Percentiles rank a stretch among this genome's conserved stretches.
Conservation (phyloP, 106 monocot genomes). For the Acorus gramineus region DNA sequence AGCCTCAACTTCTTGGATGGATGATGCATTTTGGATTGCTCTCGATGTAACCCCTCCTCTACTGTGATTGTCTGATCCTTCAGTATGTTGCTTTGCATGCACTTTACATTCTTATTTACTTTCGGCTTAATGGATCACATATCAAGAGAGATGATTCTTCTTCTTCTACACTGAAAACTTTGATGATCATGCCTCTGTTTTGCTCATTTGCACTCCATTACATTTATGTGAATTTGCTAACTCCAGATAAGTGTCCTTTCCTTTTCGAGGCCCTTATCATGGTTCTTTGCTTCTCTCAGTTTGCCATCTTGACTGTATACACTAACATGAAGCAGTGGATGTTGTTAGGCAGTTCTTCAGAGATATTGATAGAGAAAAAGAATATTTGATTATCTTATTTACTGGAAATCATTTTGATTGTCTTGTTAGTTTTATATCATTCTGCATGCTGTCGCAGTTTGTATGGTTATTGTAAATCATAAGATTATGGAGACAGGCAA, state of each 20-base stretch:
- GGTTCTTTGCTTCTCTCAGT: conserved; percentile 86
- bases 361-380: conserved; percentile 35
- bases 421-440: too few species aligned
- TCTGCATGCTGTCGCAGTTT: too few species aligned
- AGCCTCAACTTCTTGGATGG: conserved; percentile 64
- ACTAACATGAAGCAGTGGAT: conserved; percentile 64
- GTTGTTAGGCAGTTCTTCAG: conserved; percentile 12
- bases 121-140: conserved; percentile 11
- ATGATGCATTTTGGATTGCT: conserved; percentile 51
- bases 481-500: too few species aligned
- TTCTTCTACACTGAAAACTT: conserved; percentile 9
- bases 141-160: conserved; percentile 7
- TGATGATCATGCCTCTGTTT: conserved; percentile 23
- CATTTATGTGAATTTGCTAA: conserved; percentile 35
- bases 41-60: conserved; percentile 85
- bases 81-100: conserved; percentile 62
- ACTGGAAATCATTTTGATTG: too few species aligned
- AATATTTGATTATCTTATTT: conserved; percentile 27
- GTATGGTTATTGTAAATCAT: too few species aligned
- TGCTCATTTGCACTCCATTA: conserved; percentile 42
- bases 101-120: conserved; percentile 58
- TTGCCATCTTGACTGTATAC: conserved; percentile 54
- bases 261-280: conserved; percentile 94
- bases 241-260: conserved; percentile 77
- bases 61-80: conserved; percentile 56